Evolutionary conservation across 2,329 filamentous ascomycete species (phyloP).

Genomic region (Pseudogymnoascus sp.): DNA sequence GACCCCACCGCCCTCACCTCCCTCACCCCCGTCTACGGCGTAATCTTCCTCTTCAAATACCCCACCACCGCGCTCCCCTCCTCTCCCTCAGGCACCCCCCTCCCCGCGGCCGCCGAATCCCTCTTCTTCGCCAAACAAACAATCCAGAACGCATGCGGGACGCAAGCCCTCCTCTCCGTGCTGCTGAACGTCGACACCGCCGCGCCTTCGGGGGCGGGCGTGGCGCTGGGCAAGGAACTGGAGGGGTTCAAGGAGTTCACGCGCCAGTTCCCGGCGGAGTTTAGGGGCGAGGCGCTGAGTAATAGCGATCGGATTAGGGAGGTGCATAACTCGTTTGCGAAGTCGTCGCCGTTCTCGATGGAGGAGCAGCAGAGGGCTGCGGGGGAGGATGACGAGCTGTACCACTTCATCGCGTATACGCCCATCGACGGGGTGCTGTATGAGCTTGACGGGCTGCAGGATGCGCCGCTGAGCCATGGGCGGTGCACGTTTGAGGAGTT

Average conservation of each 20-base stretch:
- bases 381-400: conserved; percentile 76
- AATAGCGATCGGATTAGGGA: conserved; percentile 53
- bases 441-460: conserved; percentile 91
- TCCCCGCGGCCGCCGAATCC: conserved; percentile 62
- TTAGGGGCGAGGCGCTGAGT: conserved; percentile 61
- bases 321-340: conserved; percentile 67
- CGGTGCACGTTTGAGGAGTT: conserved; percentile 63
- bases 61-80: conserved; percentile 59
- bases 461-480: conserved; percentile 84
- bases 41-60: conserved; percentile 99
- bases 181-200: conserved; percentile 68
- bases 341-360: conserved; percentile 78
- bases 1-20: conserved; percentile 65
- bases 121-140: conserved; percentile 96
- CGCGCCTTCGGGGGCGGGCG: conserved; percentile 27
- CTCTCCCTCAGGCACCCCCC: conserved; percentile 75
- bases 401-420: conserved; percentile 96
- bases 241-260: conserved; percentile 66
- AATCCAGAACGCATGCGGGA: conserved; percentile 97
- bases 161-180: conserved; percentile 86
- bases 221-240: conserved; percentile 54
- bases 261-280: conserved; percentile 54
- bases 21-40: conserved; percentile 77
- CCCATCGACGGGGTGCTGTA: conserved; percentile 72
- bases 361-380: conserved; percentile 70